A percentile compares a stretch with the other conserved stretches of the same genome.
Evolutionary conservation across 2,329 filamentous ascomycete genomes (phyloP).

Genomic region (Rachicladosporium sp.): DNA sequence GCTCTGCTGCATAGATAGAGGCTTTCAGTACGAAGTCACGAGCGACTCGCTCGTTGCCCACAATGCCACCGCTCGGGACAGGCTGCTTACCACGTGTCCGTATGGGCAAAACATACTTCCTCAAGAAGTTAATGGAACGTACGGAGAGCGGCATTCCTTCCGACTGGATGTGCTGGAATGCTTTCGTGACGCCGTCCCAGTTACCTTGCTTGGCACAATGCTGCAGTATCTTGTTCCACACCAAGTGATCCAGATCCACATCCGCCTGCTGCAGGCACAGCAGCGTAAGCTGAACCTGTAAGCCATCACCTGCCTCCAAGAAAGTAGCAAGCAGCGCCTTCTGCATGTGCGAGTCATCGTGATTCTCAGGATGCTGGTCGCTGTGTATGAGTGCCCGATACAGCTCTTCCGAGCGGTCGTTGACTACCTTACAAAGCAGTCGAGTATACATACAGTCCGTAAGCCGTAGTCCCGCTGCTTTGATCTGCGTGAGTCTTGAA

Average conservation of each 20-base stretch:
- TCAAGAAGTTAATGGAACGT: slow-evolving; percentile 33
- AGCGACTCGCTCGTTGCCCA: slow-evolving; percentile 10
- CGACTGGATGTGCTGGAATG: slow-evolving; percentile 39
- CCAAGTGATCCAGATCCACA: slow-evolving; percentile 21
- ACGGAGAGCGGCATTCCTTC: slow-evolving; percentile 30
- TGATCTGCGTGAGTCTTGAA: slow-evolving; percentile 48
- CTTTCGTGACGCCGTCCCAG: slow-evolving; percentile 17
- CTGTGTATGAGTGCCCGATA: slow-evolving; percentile 42
- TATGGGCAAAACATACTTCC: slow-evolving; percentile 26
- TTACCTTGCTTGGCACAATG: slow-evolving; percentile 22
- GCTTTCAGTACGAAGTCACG: slow-evolving; percentile 34
- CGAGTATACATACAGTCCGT: slow-evolving; percentile 52
- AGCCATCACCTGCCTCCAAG: slow-evolving; percentile 38
- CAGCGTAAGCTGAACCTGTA: slow-evolving; percentile 43
- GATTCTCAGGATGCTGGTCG: slow-evolving; percentile 53
- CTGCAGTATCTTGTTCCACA: slow-evolving; percentile 38
- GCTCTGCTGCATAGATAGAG: slow-evolving; percentile 28
- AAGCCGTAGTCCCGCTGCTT: slow-evolving; percentile 49
- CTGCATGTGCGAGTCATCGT: slow-evolving; percentile 45
- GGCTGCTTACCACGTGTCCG: slow-evolving; percentile 28
- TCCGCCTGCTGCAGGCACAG: slow-evolving; percentile 30
- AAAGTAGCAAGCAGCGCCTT: slow-evolving; percentile 42
- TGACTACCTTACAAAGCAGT: slow-evolving; percentile 52
- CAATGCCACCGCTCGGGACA: slow-evolving; percentile 1
- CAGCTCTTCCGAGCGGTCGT: slow-evolving; percentile 40